Base-by-base conservation (phyloP, 345 rosid genomes). In the Diplotaxis tenuifolia region DNA sequence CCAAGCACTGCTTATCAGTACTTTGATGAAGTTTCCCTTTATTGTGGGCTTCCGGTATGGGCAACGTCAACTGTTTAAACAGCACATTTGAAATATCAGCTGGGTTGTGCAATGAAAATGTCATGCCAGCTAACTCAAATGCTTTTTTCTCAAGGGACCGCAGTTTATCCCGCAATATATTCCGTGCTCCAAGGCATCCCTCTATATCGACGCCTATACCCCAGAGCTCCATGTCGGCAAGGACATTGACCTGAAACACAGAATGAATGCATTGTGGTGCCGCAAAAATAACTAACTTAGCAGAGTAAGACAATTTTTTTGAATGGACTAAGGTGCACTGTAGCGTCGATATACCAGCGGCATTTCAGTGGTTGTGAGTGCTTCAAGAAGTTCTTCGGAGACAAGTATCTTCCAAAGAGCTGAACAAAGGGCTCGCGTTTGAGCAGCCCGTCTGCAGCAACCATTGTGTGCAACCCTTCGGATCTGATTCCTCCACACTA, bases 211-310 rank as follows among this genome's bases (percentile, higher is more conserved):
- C 88, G 69, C 98, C 97, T 52, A 91, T 86, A 40, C 98, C 98
- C 89, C 93, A 87, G 40, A 86, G 84, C 82, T 94, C 98, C 98
- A 94, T 91, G 74, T 91, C 96, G 32, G 98, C 97, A 42, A 94
- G 89, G 81, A 91, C 88, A 77, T 82, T 85, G 52, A 94, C 96
- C 98, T 93, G 80, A 59, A 64, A 77, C 57, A 66, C 58, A 78
- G 53, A 70, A 47, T 27, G 42, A 49, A 65, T 52, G 64, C 47
- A 65, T 65, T 53, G 21, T 21, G 57, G 6, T 52, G n/a, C 27
- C 57, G 27, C n/a, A 52, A 52, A 9, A 52, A 47, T 40, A 70
- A 34, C 21, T 42, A 38, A 15, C 65, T 36, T 53, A 57, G 27
- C 55, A 20, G 60, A 31, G 75, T 70, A 32, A 50, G 9, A 49